Evolutionary conservation across 768 basidiomycete genomes (phyloP).

Genomic region (Mycena alexandri): DNA sequence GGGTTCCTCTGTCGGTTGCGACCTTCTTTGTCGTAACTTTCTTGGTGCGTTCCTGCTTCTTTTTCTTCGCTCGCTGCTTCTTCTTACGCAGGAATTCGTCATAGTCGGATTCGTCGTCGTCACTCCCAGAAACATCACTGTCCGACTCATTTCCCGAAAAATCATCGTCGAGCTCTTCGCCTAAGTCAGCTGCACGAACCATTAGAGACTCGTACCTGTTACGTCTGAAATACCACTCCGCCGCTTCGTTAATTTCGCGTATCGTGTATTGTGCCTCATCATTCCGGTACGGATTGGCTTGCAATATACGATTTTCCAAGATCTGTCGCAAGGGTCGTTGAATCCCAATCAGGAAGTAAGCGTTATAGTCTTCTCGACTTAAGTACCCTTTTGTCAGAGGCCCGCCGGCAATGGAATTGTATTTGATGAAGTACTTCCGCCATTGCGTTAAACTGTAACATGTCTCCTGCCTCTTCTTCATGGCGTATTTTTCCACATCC

Average conservation of each 20-base stretch:
- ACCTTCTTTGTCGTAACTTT: too few species aligned
- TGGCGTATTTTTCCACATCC: neutral
- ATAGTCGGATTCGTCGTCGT: neutral
- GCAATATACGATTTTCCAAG: neutral
- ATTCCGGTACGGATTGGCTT: neutral
- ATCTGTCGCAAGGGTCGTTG: neutral
- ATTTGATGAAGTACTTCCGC: neutral
- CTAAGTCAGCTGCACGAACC: conserved; percentile 2
- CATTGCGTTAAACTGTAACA: neutral
- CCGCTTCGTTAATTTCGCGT: conserved; percentile 5
- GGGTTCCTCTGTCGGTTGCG: neutral
- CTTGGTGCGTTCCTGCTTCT: neutral
- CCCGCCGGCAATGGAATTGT: neutral
- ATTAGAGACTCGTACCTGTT: conserved; percentile 18
- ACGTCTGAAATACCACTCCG: conserved; percentile 19
- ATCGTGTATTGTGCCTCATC: neutral
- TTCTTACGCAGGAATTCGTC: neutral
- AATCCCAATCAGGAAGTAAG: neutral
- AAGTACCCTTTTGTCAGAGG: neutral
- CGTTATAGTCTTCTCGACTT: neutral
- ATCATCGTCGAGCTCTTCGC: conserved; percentile 9
- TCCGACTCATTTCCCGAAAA: neutral
- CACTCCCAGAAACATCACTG: neutral
- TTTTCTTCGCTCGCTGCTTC: neutral
- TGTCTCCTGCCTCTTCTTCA: neutral